Evolutionary conservation across 2,329 filamentous ascomycete species (phyloP).

Genomic region (Trichoderma sp.): DNA sequence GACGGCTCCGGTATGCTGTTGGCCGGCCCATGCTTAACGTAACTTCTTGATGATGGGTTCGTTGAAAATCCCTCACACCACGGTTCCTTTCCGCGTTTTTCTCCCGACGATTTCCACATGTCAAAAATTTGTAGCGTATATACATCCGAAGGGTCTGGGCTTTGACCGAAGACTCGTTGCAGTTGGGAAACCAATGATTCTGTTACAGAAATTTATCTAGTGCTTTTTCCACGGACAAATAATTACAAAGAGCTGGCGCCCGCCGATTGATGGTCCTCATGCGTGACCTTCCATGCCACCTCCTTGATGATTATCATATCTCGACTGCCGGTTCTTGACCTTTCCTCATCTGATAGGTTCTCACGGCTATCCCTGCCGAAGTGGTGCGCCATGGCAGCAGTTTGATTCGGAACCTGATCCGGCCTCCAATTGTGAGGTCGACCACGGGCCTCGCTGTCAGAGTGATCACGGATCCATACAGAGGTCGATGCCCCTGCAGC

Average conservation of each 20-base stretch:
- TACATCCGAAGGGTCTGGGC: background rate
- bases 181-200: background rate
- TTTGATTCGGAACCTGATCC: background rate
- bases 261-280: background rate
- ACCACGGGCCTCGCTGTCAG: background rate
- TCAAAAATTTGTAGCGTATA: background rate
- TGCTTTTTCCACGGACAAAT: background rate
- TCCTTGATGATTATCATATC: background rate
- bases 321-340: background rate
- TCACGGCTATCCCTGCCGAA: background rate
- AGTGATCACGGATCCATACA: background rate
- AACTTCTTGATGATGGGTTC: background rate
- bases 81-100: background rate
- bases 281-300: background rate
- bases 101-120: background rate
- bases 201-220: background rate
- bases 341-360: background rate
- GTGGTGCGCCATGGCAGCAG: background rate
- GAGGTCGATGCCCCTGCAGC: background rate
- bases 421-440: conserved; percentile 2
- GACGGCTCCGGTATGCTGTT: background rate
- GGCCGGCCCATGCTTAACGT: background rate
- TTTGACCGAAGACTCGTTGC: background rate
- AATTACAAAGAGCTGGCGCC: background rate
- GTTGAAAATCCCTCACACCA: background rate